Conservation (phyloP, 805 yeast genomes). For the Schwanniomyces yamadae region DNA sequence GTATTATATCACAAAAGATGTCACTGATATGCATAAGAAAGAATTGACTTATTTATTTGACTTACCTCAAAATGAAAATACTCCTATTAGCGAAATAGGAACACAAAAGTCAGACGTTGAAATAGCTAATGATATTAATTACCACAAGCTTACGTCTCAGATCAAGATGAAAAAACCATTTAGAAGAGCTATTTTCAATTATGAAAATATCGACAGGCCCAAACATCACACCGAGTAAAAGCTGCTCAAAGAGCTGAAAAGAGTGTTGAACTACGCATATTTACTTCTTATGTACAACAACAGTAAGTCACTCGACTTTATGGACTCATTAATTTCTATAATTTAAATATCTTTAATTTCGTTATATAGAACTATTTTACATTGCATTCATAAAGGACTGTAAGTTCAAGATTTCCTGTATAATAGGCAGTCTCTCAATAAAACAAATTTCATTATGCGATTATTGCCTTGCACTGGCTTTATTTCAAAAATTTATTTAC, state of each 20-base stretch:
- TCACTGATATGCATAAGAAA: constrained; percentile 22
- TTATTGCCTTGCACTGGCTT: no score
- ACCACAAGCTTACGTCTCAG: constrained; percentile 18
- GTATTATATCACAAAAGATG: constrained; percentile 25
- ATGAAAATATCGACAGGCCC: constrained; percentile 25
- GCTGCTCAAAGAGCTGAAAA: no score
- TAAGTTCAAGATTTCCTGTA: no score
- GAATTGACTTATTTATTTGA: constrained; percentile 22
- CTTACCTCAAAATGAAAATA: constrained; percentile 20
- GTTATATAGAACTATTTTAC: neutral
- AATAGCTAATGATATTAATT: constrained; percentile 16
- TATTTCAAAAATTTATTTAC: no score
- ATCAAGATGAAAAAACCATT: constrained; percentile 24
- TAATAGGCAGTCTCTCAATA: no score
- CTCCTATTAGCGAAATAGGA: constrained; percentile 20
- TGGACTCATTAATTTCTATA: neutral
- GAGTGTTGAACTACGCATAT: no score
- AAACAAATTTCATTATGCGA: no score
- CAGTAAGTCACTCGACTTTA: no score
- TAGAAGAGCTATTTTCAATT: constrained; percentile 25
- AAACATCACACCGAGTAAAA: constrained; percentile 13
- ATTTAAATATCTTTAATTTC: neutral
- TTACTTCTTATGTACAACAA: no score
- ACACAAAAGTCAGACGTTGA: constrained; percentile 11
- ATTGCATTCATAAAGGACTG: neutral